Base-by-base conservation (phyloP, 176 grass and related monocot species). In the Lolium perenne region DNA sequence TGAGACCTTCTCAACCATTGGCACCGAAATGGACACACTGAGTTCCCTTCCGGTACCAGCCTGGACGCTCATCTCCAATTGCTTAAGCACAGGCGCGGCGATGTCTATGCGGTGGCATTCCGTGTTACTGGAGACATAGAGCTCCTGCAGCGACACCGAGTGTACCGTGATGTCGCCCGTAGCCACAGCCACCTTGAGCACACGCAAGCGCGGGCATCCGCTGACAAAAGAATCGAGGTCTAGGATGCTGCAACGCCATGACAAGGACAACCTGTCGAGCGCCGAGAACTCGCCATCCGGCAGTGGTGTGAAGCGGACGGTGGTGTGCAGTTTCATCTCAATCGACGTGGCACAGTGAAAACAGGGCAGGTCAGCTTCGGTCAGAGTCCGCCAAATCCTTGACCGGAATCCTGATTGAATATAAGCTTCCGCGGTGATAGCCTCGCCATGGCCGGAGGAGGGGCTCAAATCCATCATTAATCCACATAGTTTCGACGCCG, bases 51-150 rank as follows among this genome's bases (percentile, higher is more conserved):
- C 56, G 1, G 15, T 6, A 21, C 6, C 50, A 53, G n/a, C 58
- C 2, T 13, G 8, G 4, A 62, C 11, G 2, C 1, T 4, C 9
- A 62, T 1, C 10, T n/a, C 6, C 60, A 62, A 62, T 25, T 62
- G 8, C 60, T 26, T 62, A 2, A 62, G 60, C 60, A 25, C 22
- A 1, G 61, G 61, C 1, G 61, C 25, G 11, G 13, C 61, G 10
- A 64, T 29, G 60, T 62, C 22, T 10, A 62, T 62, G 22, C 10
- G 3, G 11, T 5, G 3, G 2, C 25, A 65, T 7, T 15, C 25
- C 12, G 12, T 5, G 0, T 65, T 2, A 2, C 0, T 3, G 0
- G 0, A 0, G 3, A 65, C 12, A 2, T 14, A 25, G 11, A 65
- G 62, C 0, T 6, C 6, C 25, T 65, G 25, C 62, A 65, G 61